Evolutionary conservation across 1,284 basidiomycete genomes (phyloP), one percentile per base, ranked within the genome.

Genomic region (Coniferiporia sulphurascens): DNA sequence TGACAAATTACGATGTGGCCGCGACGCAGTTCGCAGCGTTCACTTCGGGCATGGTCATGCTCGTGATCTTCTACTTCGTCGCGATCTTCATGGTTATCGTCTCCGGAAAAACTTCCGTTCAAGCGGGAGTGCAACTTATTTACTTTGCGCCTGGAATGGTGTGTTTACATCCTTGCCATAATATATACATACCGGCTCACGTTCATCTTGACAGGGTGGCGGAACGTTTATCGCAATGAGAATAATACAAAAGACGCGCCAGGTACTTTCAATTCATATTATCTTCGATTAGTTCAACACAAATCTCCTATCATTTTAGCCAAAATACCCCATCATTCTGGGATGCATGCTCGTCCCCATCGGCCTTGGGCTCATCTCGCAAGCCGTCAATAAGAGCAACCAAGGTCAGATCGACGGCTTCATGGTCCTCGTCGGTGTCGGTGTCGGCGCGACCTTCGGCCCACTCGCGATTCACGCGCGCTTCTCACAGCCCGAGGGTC

Each of bases 11-110:
- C 41, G 73, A 80, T 61, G 65, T 78, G 36, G 73, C 72, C 56
- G 71, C 73, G 3, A 70, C 71, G 36, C 71, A 72, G 62, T 77
- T 71, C 58, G 72, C 65, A 15, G 71, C 72, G 15, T 73, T 78
- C 55, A 71, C 75, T 4, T 70, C 70, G 1, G 79, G 80, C 8
- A 76, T 81, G 67, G 72, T 82, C 61, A 77, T 76, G 74, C 71
- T 81, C 61, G 79, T 78, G 55, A 75, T 78, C 71, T 79, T 81
- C 67, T 82, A 81, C 65, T 82, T 81, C 60, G 71, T 81, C 49
- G 73, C 80, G 0, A 78, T 81, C 53, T 81, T 79, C 68, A 74
- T 78, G 66, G 73, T 73, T 4, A 71, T 80, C 54, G 80, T 78
- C 10, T 68, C 67, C 34, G 76, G 75, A 27, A 63, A 72, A 32